Evolutionary conservation across 352 stramenopile genomes (phyloP), one percentile per base, ranked within the genome.

Genomic region (Pythium rhizo-oryzae): DNA sequence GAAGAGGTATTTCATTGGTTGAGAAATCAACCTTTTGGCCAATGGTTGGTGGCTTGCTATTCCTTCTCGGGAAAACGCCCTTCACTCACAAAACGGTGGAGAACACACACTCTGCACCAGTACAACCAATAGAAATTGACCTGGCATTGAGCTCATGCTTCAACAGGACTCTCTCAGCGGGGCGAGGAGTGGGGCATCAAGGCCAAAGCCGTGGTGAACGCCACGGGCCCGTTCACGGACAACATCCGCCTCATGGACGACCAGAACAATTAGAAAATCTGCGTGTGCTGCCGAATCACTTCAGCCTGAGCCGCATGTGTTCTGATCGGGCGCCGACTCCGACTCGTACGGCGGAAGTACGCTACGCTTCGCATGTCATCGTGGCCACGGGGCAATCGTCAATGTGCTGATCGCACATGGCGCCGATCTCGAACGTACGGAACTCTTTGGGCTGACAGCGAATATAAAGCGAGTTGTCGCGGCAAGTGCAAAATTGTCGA

Each of bases 251-350:
- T 94, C 51, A 97, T 99, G 93, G 94, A 98, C 75, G 81, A 98
- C 74, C 91, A 91, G 16, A 79, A 81, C 44, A 94, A 82, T 58
- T 62, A 91, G 28, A 91, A 97, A 66, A 96, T 98, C 52, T 97
- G 97, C 52, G 93, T 98, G 30, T 99, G 59, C 82, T 99, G 41
- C 96, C 95, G 2, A 93, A 98, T 75, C 93, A 99, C 80, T 99
- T 98, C 62, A 98, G 89, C 59, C 96, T 96, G 19, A 85, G 92
- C 70, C 90, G 85, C 61, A 98, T 98, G 92, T n/a, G 96, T 96
- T 1, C 77, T 99, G 19, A 99, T 99, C 72, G 93, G n/a, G n/a
- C n/a, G n/a, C n/a, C n/a, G n/a, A n/a, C n/a, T n/a, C n/a, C n/a
- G 28, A 33, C 28, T 33, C 28, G 28, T 33, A 33, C 28, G 28